Conservation (phyloP, 306 rosid genomes). For the Malus orientalis region DNA sequence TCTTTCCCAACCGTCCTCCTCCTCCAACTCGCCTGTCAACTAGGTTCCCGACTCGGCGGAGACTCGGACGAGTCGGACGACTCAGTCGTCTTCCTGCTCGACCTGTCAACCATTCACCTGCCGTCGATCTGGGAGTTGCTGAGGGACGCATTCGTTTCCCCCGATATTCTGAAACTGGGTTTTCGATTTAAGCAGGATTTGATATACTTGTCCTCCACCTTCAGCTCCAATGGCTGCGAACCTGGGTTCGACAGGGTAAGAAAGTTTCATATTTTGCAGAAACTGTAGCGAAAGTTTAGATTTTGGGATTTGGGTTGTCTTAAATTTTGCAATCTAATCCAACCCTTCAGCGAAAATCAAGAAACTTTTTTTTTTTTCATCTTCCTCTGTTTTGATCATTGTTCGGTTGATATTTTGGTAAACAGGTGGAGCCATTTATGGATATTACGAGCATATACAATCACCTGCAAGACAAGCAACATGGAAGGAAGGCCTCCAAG, state of each 20-base stretch:
- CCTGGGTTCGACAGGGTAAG: slow-evolving; percentile 61
- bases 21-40: slow-evolving; percentile 79
- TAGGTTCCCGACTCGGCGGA: slow-evolving; percentile 37
- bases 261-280: background rate
- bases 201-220: slow-evolving; percentile 61
- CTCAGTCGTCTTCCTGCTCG: slow-evolving; percentile 58
- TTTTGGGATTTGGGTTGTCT: background rate
- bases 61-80: slow-evolving; percentile 26
- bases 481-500: slow-evolving; percentile 50
- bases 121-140: slow-evolving; percentile 52
- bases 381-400: background rate
- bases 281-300: background rate
- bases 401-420: background rate
- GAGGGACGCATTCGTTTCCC: slow-evolving; percentile 44
- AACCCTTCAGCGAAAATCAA: background rate
- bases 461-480: slow-evolving; percentile 53
- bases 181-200: slow-evolving; percentile 89
- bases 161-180: slow-evolving; percentile 67
- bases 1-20: slow-evolving; percentile 60
- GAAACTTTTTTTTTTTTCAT: background rate
- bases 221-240: slow-evolving; percentile 52
- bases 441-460: slow-evolving; percentile 61
- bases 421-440: slow-evolving; percentile 77
- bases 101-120: slow-evolving; percentile 48
- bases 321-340: background rate